phyloP scores from a whole-genome alignment of 495 filamentous ascomycete species.

The Lophiotrema nucula region DNA sequence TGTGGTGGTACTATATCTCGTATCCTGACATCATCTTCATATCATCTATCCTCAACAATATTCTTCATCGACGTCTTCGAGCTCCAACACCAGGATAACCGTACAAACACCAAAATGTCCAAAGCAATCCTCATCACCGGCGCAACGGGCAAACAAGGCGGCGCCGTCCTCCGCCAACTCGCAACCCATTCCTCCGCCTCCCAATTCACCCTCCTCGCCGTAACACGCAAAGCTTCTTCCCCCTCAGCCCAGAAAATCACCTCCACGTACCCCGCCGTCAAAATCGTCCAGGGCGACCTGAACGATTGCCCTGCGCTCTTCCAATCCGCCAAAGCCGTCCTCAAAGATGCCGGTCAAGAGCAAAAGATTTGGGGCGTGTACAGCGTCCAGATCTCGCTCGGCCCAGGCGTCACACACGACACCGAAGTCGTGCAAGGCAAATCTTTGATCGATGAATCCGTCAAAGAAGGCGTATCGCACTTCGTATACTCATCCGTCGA shows the following conservation, averaged over 20 bases:
- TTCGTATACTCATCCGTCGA: slow-evolving; percentile 70
- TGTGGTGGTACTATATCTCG: too few species aligned
- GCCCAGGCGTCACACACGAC: slow-evolving; percentile 48
- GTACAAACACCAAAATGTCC: too few species aligned
- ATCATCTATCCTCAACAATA: too few species aligned
- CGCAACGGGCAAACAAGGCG: slow-evolving; percentile 72
- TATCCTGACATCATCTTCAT: too few species aligned
- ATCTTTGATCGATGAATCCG: slow-evolving; percentile 56
- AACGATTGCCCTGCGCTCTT: slow-evolving; percentile 55
- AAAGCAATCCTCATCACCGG: slow-evolving; percentile 61
- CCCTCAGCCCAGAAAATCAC: slow-evolving; percentile 53
- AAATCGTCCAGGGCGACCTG: slow-evolving; percentile 59
- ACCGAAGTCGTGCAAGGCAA: slow-evolving; percentile 63
- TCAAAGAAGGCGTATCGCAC: slow-evolving; percentile 57
- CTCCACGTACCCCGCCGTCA: slow-evolving; percentile 47
- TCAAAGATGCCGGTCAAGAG: slow-evolving; percentile 51
- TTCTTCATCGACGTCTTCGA: too few species aligned
- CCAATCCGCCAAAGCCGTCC: slow-evolving; percentile 44
- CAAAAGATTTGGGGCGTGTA: slow-evolving; percentile 41
- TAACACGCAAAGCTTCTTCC: slow-evolving; percentile 62
- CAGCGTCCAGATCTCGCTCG: slow-evolving; percentile 41
- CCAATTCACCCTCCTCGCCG: slow-evolving; percentile 62
- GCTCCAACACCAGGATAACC: too few species aligned
- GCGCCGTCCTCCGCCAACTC: slow-evolving; percentile 59
- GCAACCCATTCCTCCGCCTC: slow-evolving; percentile 41